Evolutionary conservation across 371 early-diverging fungal genomes (phyloP).

Genomic region (Mycotypha africana): DNA sequence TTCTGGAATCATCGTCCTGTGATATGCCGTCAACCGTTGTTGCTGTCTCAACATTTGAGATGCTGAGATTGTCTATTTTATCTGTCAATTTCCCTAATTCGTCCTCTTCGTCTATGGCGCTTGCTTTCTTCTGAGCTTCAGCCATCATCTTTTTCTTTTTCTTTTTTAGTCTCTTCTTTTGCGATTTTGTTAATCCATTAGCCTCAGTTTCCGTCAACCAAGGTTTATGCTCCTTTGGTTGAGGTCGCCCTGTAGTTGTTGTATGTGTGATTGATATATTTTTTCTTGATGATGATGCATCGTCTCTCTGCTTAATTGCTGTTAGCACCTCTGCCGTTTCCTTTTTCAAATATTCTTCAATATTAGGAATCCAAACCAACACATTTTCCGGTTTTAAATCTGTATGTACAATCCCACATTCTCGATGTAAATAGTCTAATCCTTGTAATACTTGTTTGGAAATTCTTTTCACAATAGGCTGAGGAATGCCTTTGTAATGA

Average conservation of each 20-base stretch:
- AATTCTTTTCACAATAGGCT: constrained; percentile 81
- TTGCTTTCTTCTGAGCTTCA: constrained; percentile 10
- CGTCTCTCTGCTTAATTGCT: constrained; percentile 6
- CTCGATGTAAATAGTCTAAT: constrained; percentile 90
- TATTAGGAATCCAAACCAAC: constrained; percentile 81
- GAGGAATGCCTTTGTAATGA: constrained; percentile 72
- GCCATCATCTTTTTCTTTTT: constrained; percentile 22
- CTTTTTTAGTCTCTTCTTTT: constrained; percentile 31
- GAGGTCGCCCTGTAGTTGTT: background rate
- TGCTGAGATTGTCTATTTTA: too few species aligned
- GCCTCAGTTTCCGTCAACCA: constrained; percentile 9
- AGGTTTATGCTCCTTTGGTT: background rate
- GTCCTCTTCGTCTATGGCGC: too few species aligned
- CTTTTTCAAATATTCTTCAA: constrained; percentile 43
- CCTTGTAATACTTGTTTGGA: constrained; percentile 84
- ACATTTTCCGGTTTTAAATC: constrained; percentile 98
- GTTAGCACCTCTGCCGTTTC: constrained; percentile 16
- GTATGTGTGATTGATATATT: background rate
- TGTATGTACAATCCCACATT: constrained; percentile 97
- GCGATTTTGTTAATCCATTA: constrained; percentile 23
- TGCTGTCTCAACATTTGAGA: too few species aligned
- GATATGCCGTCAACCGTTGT: too few species aligned
- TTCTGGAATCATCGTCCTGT: too few species aligned
- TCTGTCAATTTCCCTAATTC: too few species aligned
- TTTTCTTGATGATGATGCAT: too few species aligned